Conservation (phyloP, 2,329 filamentous ascomycete genomes). For the Fusarium sp. region DNA sequence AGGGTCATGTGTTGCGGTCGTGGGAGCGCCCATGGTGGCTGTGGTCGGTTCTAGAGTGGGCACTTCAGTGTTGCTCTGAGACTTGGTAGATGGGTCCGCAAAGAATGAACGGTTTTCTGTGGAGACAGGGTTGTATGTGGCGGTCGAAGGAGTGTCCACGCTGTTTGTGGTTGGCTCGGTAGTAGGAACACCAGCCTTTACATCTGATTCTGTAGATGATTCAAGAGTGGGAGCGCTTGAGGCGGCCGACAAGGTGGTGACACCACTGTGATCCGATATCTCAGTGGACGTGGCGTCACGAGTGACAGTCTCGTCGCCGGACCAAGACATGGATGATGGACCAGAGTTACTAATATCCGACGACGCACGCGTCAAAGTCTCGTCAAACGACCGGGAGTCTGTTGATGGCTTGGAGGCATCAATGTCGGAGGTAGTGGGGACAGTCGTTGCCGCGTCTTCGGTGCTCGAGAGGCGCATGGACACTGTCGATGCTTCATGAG, state of each 20-base stretch:
- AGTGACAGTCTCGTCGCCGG: background rate
- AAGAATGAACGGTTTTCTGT: background rate
- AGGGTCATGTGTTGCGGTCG: background rate
- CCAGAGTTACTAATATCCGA: too few relatives aligned
- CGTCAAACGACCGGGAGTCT: background rate
- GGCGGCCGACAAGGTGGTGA: background rate
- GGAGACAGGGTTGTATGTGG: background rate
- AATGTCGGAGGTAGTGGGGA: background rate
- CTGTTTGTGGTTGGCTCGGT: background rate
- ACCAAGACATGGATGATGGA: too few relatives aligned
- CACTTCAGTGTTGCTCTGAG: background rate
- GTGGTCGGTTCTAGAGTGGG: background rate
- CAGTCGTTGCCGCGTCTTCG: background rate
- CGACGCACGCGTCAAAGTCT: background rate
- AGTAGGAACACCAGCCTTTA: background rate
- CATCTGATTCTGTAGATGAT: background rate
- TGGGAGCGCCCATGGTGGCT: rapidly evolving
- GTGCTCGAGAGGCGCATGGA: background rate
- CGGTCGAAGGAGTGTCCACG: background rate
- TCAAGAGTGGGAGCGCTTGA: background rate
- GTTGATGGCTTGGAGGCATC: background rate
- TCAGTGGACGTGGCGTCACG: background rate
- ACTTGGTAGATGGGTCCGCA: background rate
- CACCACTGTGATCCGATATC: background rate
- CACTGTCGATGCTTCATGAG: background rate